Evolutionary conservation across 2,329 filamentous ascomycete species (phyloP), one percentile per base, ranked within the genome.

Genomic region (Xylaria digitata): DNA sequence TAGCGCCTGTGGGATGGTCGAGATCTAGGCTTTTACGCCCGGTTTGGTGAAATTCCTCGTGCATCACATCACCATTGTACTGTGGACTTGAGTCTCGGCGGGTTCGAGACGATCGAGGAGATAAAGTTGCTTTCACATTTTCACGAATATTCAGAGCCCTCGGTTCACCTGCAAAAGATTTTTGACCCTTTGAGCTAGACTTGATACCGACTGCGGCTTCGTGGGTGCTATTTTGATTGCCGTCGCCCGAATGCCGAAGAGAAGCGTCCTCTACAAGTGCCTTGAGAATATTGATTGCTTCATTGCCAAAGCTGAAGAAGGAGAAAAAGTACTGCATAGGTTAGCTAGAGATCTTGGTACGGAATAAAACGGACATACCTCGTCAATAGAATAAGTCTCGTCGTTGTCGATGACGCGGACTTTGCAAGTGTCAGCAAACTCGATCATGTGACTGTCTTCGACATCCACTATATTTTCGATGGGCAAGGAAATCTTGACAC

Each of bases 371-470:
- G n/a, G 15, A 57, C 62, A 42, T 68, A 93, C 92, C 85, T 99
- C 96, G 74, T 99, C 96, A 70, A 98, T 92, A 2, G 94, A 94
- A 80, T 92, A 98, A 0, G 93, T 96, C 79, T 97, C 95, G 70
- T 96, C 93, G 70, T 94, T 96, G 75, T 97, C 94, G 63, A 98
- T 90, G 49, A 97, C 93, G 43, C 93, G 89, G 68, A 99, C 90
- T 80, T 97, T 97, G 82, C 96, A 91, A 0, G 96, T 98, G 69
- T 97, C 93, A 23, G 94, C 93, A 78, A 97, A 94, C 70, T 96
- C 93, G 62, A 97, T 86, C 81, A 97, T 93, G 63, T 93, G 90
- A 54, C 91, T 96, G 71, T 97, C 92, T 78, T 98, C 96, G 52
- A 98, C 89, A 73, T 98, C 95, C 65, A 98, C 89, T 21, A 98